Evolutionary conservation across 768 basidiomycete species (phyloP).

Genomic region (Leccinum subtestaceum): DNA sequence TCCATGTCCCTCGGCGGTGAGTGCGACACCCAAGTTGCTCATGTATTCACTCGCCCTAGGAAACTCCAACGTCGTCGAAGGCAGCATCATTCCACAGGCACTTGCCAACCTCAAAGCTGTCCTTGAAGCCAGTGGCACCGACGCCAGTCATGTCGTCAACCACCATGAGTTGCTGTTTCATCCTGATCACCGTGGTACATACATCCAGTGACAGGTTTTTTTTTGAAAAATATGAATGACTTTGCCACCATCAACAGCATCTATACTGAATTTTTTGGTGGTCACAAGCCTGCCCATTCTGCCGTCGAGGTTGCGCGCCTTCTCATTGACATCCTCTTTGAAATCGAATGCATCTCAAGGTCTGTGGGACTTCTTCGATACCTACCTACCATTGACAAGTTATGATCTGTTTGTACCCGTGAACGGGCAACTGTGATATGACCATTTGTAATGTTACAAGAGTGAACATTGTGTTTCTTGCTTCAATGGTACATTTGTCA

Average conservation of each 20-base stretch:
- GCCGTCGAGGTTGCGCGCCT: constrained; percentile 87
- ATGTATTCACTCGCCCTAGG: constrained; percentile 52
- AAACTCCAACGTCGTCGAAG: constrained; percentile 46
- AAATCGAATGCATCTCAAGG: constrained; percentile 89
- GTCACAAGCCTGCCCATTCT: constrained; percentile 90
- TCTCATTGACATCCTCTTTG: constrained; percentile 88
- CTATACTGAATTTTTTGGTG: constrained; percentile 82
- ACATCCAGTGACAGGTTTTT: constrained; percentile 52
- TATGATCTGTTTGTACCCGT: neutral
- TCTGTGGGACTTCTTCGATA: constrained; percentile 28
- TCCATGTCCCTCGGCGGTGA: no score
- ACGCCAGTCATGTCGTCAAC: constrained; percentile 86
- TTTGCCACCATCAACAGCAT: constrained; percentile 79
- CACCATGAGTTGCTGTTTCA: constrained; percentile 53
- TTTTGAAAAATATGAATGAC: constrained; percentile 90
- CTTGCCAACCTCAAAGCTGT: constrained; percentile 84
- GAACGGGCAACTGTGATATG: no score
- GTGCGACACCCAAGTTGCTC: no score
- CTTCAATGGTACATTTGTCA: no score
- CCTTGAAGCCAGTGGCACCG: constrained; percentile 78
- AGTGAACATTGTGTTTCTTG: no score
- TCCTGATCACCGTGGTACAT: neutral
- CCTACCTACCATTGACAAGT: neutral
- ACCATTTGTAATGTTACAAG: no score
- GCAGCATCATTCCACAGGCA: constrained; percentile 48